A percentile compares a stretch with the other conserved stretches of the same genome.
Conservation (phyloP, 495 filamentous ascomycete genomes). For the Letharia lupina region DNA sequence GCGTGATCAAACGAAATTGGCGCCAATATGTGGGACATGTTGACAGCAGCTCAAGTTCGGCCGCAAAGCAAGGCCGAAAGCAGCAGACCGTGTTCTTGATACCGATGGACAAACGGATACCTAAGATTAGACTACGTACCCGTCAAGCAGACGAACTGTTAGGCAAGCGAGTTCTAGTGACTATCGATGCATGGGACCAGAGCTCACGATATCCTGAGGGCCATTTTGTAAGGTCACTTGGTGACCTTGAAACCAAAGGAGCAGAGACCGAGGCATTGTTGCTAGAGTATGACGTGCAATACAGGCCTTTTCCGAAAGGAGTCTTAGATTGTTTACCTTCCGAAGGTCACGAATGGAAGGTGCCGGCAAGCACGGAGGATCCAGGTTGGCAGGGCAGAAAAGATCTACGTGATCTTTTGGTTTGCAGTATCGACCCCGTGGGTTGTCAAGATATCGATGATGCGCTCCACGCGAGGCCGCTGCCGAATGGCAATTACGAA, state of each 20-base stretch:
- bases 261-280: slow-evolving; percentile 93
- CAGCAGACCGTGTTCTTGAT: slow-evolving; percentile 91
- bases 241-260: slow-evolving; percentile 87
- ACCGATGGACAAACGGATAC: slow-evolving; percentile 95
- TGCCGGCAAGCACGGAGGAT: slow-evolving; percentile 65
- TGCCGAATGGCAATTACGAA: slow-evolving; percentile 92
- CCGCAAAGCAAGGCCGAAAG: slow-evolving; percentile 60
- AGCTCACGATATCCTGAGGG: slow-evolving; percentile 86
- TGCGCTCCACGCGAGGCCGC: slow-evolving; percentile 73
- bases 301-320: slow-evolving; percentile 90
- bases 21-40: slow-evolving; percentile 94
- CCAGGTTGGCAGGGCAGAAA: slow-evolving; percentile 75
- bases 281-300: slow-evolving; percentile 94
- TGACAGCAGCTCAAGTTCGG: slow-evolving; percentile 72
- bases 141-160: slow-evolving; percentile 79
- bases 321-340: slow-evolving; percentile 86
- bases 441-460: slow-evolving; percentile 98
- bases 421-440: slow-evolving; percentile 95
- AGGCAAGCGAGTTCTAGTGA: slow-evolving; percentile 87
- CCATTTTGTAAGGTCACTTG: slow-evolving; percentile 87
- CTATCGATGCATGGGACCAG: slow-evolving; percentile 91
- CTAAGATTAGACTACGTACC: slow-evolving; percentile 88
- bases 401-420: slow-evolving; percentile 75
- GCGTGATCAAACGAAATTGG: slow-evolving; percentile 91
- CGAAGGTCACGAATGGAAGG: slow-evolving; percentile 91